Evolutionary conservation across 2,329 filamentous ascomycete genomes (phyloP), one percentile per base, ranked within the genome.

Genomic region (Mariannaea sp.): DNA sequence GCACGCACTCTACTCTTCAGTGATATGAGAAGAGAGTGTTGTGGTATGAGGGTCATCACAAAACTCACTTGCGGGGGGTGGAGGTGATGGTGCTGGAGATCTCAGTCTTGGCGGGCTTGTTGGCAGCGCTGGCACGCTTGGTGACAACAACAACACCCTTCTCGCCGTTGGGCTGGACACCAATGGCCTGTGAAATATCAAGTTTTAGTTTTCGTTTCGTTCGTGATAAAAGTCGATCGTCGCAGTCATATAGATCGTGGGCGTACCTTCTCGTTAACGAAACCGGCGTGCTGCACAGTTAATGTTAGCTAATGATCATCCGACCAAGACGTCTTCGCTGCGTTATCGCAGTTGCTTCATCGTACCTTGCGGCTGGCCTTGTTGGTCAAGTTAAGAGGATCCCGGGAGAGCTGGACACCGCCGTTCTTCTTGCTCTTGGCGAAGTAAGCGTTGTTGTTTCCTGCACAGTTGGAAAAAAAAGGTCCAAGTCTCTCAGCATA

Each of bases 311-410:
- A 22, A 35, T 13, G 16, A 8, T 14, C 30, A 29, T 13, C 30
- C 10, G 8, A n/a, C n/a, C 3, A 26, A 26, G 1, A 29, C 7
- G 26, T 16, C 7, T 22, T 4, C 35, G 16, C 19, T 19, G 26
- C 35, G 10, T 19, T 16, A 48, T 30, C 2, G 17, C 14, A 10
- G 17, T 22, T 14, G 8, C 6, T 48, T n/a, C n/a, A n/a, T n/a
- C 61, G 63, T 78, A 94, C 90, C 87, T 96, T 97, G 81, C 90
- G 89, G 69, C 84, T 87, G 83, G 96, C 88, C 79, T 87, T 81
- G 88, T 97, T 97, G 76, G 80, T 83, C 77, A 97, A 79, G 86
- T 97, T 99, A 67, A 97, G 80, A 70, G 92, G 90, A 75, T 97
- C 93, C 69, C 89, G 89, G 68, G 93, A 97, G 84, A 99, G 92